Percentiles rank a stretch among this genome's conserved stretches.
These are phyloP conservation scores for Rostrohypoxylon terebratum DNA, from an alignment of 495 filamentous ascomycete genomes.

Conservation along the genomic window DNA sequence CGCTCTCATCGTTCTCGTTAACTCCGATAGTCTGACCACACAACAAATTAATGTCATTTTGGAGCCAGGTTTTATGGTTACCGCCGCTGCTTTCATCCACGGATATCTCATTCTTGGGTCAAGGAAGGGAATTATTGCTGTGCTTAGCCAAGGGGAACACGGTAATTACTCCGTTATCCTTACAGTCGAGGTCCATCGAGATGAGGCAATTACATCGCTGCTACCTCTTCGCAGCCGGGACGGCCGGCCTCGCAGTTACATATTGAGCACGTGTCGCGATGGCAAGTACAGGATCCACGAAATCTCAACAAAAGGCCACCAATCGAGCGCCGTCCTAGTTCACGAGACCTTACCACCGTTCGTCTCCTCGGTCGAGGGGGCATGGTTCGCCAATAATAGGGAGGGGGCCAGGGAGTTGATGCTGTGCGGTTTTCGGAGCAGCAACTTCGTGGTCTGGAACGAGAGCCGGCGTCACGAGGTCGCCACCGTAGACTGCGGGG, in stretches of 20 bases:
- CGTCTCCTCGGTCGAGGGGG: constrained; percentile 74
- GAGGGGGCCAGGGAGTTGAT: constrained; percentile 63
- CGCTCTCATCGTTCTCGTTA: constrained; percentile 39
- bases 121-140: constrained; percentile 68
- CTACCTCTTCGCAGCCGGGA: constrained; percentile 50
- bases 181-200: constrained; percentile 61
- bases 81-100: constrained; percentile 52
- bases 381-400: constrained; percentile 64
- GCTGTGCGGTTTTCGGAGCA: constrained; percentile 83
- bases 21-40: constrained; percentile 34
- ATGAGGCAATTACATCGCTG: constrained; percentile 79
- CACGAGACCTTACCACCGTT: constrained; percentile 67
- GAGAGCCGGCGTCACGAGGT: constrained; percentile 73
- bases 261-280: constrained; percentile 80
- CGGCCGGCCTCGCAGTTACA: constrained; percentile 46
- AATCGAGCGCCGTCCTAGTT: constrained; percentile 44
- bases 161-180: constrained; percentile 46
- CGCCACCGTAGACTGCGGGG: constrained; percentile 80
- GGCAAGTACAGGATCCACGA: constrained; percentile 74
- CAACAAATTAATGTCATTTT: constrained; percentile 38
- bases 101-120: constrained; percentile 75
- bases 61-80: constrained; percentile 54
- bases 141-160: constrained; percentile 58
- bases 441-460: constrained; percentile 83
- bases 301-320: constrained; percentile 26